Evolutionary conservation across 2,329 filamentous ascomycete species (phyloP).

Genomic region (Fusarium drepaniforme): DNA sequence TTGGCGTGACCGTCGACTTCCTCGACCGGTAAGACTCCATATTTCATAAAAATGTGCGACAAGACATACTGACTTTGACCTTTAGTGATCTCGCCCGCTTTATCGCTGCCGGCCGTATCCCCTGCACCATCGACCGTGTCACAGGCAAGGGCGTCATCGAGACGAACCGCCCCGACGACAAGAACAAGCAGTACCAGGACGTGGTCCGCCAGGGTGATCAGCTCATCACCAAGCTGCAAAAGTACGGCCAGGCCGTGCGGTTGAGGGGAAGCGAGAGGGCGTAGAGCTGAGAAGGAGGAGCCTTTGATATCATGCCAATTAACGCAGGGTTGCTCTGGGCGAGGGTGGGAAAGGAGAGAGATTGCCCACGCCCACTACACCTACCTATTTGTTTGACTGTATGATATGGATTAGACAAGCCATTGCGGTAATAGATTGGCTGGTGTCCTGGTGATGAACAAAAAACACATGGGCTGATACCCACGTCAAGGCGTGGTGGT

Average conservation of each 20-base stretch:
- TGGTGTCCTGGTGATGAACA: slow-evolving; percentile 34
- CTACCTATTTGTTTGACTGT: slow-evolving; percentile 43
- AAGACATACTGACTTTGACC: slow-evolving; percentile 13
- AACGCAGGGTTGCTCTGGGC: slow-evolving; percentile 5
- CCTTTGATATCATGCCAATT: slow-evolving; percentile 22
- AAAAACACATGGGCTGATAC: slow-evolving; percentile 25
- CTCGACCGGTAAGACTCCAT: slow-evolving; percentile 80
- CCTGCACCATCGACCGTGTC: slow-evolving; percentile 97
- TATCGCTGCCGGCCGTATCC: slow-evolving; percentile 93
- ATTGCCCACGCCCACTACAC: slow-evolving; percentile 25
- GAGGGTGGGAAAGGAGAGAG: slow-evolving; percentile 22
- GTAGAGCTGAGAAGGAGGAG: slow-evolving; percentile 15
- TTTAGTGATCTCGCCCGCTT: slow-evolving; percentile 92
- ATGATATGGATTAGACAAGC: slow-evolving; percentile 48
- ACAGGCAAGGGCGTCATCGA: slow-evolving; percentile 97
- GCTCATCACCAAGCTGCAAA: slow-evolving; percentile 98
- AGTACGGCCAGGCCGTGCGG: slow-evolving; percentile 97
- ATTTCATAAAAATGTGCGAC: not conserved
- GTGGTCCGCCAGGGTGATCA: slow-evolving; percentile 98
- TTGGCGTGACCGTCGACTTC: slow-evolving; percentile 97
- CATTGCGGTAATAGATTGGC: slow-evolving; percentile 40
- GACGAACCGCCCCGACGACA: slow-evolving; percentile 97
- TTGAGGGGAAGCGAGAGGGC: slow-evolving; percentile 94
- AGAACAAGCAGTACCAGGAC: slow-evolving; percentile 99
- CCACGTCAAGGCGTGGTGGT: slow-evolving; percentile 17